phyloP scores from a whole-genome alignment of 2,329 filamentous ascomycete genomes.

The Trichothecium sympodiale region DNA sequence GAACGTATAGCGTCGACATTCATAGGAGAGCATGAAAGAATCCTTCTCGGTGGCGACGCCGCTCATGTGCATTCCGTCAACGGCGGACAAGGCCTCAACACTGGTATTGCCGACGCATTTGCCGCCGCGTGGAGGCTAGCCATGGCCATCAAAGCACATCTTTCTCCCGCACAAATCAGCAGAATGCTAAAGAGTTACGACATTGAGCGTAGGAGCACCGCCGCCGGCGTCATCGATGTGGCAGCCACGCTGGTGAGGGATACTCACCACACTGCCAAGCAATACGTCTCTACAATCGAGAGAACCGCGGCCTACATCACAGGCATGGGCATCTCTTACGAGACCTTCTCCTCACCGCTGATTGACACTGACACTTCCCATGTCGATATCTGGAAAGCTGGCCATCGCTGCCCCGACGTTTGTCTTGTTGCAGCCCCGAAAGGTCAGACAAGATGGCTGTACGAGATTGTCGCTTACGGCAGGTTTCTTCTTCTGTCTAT shows the following conservation, averaged over 20 bases:
- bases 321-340: conserved; percentile 31
- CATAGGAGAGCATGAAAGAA: conserved; percentile 21
- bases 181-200: conserved; percentile 31
- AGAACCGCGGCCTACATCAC: conserved; percentile 37
- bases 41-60: conserved; percentile 22
- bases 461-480: conserved; percentile 19
- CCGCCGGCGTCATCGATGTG: conserved; percentile 33
- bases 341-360: conserved; percentile 20
- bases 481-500: conserved; percentile 17
- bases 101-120: conserved; percentile 22
- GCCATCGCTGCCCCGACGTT: conserved; percentile 25
- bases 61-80: conserved; percentile 22
- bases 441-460: conserved; percentile 15
- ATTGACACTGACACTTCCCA: conserved; percentile 18
- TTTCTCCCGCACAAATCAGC: conserved; percentile 10
- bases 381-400: conserved; percentile 24
- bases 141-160: conserved; percentile 13
- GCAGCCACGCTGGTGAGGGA: conserved; percentile 33
- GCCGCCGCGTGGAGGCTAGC: conserved; percentile 39
- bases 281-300: conserved; percentile 35
- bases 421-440: conserved; percentile 9
- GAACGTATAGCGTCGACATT: conserved; percentile 16
- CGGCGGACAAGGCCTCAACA: conserved; percentile 21
- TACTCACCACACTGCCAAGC: conserved; percentile 29
- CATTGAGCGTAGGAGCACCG: conserved; percentile 28